These are phyloP conservation scores for Penicillium daleae DNA, from an alignment of 495 filamentous ascomycete genomes.

Conservation along the genomic window DNA sequence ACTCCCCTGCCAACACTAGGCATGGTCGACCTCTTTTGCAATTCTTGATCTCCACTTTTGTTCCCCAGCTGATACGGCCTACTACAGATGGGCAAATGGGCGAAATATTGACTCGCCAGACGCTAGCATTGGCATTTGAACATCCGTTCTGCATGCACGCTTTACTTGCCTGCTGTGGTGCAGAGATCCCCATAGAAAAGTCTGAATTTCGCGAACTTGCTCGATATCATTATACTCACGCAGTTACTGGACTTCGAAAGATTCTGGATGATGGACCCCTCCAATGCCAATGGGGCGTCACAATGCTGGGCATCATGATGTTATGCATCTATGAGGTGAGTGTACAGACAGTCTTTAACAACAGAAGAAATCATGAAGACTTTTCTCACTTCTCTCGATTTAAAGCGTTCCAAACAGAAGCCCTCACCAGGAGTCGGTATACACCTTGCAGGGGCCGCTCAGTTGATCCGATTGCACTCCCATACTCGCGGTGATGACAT, in stretches of 20 bases:
- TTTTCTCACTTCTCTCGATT: not conserved
- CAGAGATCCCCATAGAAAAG: not conserved
- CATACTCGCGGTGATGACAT: not conserved
- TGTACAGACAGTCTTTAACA: not conserved
- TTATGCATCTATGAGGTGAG: not conserved
- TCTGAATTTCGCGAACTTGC: not conserved
- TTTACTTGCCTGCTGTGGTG: not conserved
- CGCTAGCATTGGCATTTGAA: not conserved
- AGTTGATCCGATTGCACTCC: constrained; percentile 21
- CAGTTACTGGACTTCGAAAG: not conserved
- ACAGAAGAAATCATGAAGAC: not conserved
- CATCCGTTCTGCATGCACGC: not conserved
- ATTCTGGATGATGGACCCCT: not conserved
- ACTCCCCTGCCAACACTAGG: not conserved
- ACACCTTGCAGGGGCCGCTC: constrained; percentile 28
- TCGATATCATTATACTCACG: not conserved
- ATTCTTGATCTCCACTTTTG: not conserved
- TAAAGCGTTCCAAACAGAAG: constrained; percentile 9
- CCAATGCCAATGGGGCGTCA: not conserved
- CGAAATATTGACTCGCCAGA: not conserved
- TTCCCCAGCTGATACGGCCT: not conserved
- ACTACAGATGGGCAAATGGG: not conserved
- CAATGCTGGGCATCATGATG: not conserved
- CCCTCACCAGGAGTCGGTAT: constrained; percentile 21
- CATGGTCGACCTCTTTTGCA: not conserved